Evolutionary conservation across 345 rosid species (phyloP), one percentile per base, ranked within the genome.

Genomic region (Bruguiera parviflora): DNA sequence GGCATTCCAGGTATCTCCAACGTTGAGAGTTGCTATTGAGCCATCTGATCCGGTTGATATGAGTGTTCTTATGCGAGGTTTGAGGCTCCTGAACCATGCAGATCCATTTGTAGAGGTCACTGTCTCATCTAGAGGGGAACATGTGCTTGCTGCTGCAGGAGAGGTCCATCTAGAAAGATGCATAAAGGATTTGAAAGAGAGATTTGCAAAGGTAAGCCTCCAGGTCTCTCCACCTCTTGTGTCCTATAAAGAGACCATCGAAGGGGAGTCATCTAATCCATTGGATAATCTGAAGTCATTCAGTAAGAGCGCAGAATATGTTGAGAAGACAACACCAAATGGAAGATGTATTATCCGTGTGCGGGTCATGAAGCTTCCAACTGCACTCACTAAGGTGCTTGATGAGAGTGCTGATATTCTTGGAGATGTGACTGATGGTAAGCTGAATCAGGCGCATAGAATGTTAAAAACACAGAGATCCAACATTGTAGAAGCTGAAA

Each of bases 121-220:
- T 19, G 93, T 94, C 73, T 94, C 98, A 66, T 84, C 93, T 69
- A 84, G 93, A 80, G 97, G 97, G 69, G 98, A 94, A 66, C 89
- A 91, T 56, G 97, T 94, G 63, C 89, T 94, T 70, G 88, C 96
- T 70, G 97, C 96, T 74, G 98, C 96, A 6, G 97, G 98, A 58
- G 97, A 94, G 72, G 96, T 94, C 77, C 99, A 94, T 79, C 78
- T 94, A 5, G 99, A 94, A 79, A 87, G 97, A 82, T 92, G 97
- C 71, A 70, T 87, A 22, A 91, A 92, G 77, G 96, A 94, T 84
- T 81, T 94, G 82, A 89, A 75, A 79, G 98, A 94, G 51, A 85
- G 97, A 78, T 92, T 94, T 75, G 96, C 97, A 1, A 94, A 85
- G 82, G 92, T 94, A 62, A 83, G 86, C 65, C 70, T 92, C 56